Conservation (phyloP, 306 rosid genomes). For the Pyrus betulifolia region DNA sequence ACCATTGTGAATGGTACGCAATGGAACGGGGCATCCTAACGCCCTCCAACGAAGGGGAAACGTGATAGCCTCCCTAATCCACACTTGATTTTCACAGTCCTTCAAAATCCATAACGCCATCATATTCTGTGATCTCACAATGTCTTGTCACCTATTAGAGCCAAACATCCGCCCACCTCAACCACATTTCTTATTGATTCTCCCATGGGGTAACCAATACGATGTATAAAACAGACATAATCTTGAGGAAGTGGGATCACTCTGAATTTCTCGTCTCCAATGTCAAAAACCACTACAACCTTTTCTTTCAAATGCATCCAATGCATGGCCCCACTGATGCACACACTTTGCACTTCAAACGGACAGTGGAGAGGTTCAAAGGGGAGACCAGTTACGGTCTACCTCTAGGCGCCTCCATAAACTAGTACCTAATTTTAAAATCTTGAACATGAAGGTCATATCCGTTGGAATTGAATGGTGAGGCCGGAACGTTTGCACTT, state of each 20-base stretch:
- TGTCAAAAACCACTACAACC: neutral
- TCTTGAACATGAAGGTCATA: neutral
- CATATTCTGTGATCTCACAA: neutral
- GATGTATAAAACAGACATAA: neutral
- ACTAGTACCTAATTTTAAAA: neutral
- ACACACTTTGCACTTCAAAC: neutral
- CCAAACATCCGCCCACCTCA: neutral
- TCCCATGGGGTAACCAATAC: neutral
- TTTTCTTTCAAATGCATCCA: neutral
- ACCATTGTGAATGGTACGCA: neutral
- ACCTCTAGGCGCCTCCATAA: neutral
- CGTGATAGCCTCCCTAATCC: neutral
- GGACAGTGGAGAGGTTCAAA: neutral
- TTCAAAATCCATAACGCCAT: constrained; percentile 1
- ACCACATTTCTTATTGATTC: neutral
- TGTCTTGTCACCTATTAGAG: neutral
- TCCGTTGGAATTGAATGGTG: neutral
- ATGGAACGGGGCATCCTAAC: neutral
- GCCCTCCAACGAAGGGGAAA: neutral
- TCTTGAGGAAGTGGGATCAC: neutral
- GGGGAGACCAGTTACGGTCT: neutral
- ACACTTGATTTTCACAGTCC: neutral
- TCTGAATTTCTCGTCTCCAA: neutral
- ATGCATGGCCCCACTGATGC: neutral
- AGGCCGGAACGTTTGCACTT: neutral